A percentile compares a stretch with the other conserved stretches of the same genome.
Conservation (phyloP, 768 basidiomycete species). For the Flagelloscypha sp. region DNA sequence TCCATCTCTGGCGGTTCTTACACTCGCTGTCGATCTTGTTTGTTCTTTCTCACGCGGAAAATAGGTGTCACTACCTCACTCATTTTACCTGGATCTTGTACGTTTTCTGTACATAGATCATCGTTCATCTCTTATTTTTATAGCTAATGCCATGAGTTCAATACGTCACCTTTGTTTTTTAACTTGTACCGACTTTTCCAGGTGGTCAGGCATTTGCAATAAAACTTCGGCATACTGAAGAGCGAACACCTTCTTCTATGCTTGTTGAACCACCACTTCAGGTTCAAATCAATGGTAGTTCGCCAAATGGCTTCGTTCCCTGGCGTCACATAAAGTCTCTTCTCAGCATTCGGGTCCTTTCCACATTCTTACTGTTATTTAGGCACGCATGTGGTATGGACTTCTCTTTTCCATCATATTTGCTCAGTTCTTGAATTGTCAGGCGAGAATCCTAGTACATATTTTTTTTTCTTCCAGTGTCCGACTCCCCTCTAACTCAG, state of each 20-base stretch:
- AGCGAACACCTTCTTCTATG: slow-evolving; percentile 66
- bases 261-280: slow-evolving; percentile 64
- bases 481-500: slow-evolving; percentile 1
- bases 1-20: slow-evolving; percentile 48
- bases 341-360: neutral
- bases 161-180: too few species aligned
- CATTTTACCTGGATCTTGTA: slow-evolving; percentile 54
- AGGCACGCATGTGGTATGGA: slow-evolving; percentile 39
- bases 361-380: slow-evolving; percentile 1
- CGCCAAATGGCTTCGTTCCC: too few species aligned
- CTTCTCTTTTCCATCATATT: neutral
- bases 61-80: slow-evolving; percentile 62
- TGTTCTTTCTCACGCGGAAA: too few species aligned
- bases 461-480: neutral
- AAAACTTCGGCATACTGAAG: slow-evolving; percentile 66
- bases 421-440: slow-evolving; percentile 3
- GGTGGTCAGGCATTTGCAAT: slow-evolving; percentile 82
- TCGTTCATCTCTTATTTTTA: too few species aligned
- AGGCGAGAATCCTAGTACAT: slow-evolving; percentile 43
- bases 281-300: slow-evolving; percentile 13
- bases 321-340: slow-evolving; percentile 41
- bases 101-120: too few species aligned
- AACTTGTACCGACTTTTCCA: slow-evolving; percentile 12
- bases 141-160: too few species aligned
- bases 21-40: too few species aligned